Evolutionary conservation across 495 filamentous ascomycete genomes (phyloP), one percentile per base, ranked within the genome.

Genomic region (Penicillium turbatum): DNA sequence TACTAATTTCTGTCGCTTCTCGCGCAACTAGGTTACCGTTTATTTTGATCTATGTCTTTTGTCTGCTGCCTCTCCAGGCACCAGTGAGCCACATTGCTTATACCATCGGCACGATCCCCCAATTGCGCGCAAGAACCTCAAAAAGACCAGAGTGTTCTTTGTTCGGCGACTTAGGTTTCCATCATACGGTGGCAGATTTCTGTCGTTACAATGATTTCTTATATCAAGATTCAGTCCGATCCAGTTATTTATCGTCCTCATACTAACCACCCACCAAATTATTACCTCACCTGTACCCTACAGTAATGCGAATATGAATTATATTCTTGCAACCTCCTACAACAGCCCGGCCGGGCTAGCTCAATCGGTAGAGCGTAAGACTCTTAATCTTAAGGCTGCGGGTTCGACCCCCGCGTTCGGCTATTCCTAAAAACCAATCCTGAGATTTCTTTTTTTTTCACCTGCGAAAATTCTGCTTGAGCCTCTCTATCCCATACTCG

Each of bases 331-430:
- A 32, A 17, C 8, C 29, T 47, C 11, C 35, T 37, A 16, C 54
- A 63, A 63, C 57, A 61, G 56, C 51, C 72, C 69, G 68, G 71
- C 71, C 71, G 62, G 69, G 82, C 81, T 87, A 86, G 83, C 83
- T 87, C 84, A 86, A 86, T 87, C 83, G 83, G 83, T 85, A 86
- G 84, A 86, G 84, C 84, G 84, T 86, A 80, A 85, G 84, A 86
- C 84, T 87, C 83, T 87, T 87, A 86, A 83, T 83, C 81, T 82
- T 76, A 84, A 84, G 79, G 80, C 77, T 82, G 79, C 73, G 80
- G 80, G 79, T 80, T 80, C 77, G 72, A 79, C 74, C 74, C 77
- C 77, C 77, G 63, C 71, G 71, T 73, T 72, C 59, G 71, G 69
- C 68, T 73, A 62, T 56, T 60, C 45, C 61, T 70, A 62, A 39